Conservation (phyloP, 805 yeast species). For the Jamesozyma lodderae region DNA sequence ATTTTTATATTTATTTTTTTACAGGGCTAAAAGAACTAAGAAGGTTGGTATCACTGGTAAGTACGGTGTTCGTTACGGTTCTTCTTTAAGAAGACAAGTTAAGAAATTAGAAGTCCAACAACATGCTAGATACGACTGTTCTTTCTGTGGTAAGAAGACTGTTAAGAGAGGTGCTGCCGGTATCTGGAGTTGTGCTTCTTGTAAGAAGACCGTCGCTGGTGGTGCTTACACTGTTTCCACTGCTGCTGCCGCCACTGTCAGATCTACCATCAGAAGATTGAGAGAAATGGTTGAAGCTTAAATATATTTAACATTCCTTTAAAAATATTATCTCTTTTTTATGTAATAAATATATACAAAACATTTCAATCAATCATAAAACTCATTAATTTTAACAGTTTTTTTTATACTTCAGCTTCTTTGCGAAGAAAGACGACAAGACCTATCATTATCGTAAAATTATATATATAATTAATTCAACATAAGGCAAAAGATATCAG, state of each 20-base stretch:
- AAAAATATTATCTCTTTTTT: conserved; percentile 1
- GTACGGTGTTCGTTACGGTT: conserved; percentile 99
- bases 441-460: no score
- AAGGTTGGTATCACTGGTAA: conserved; percentile 99
- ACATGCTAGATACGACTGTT: conserved; percentile 97
- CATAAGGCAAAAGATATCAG: no score
- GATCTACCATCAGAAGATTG: conserved; percentile 99
- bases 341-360: conserved; percentile 3
- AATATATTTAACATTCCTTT: conserved; percentile 19
- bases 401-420: no score
- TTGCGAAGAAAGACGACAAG: no score
- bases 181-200: conserved; percentile 95
- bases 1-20: conserved; percentile 1
- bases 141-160: conserved; percentile 99
- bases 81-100: conserved; percentile 99
- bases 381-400: not conserved
- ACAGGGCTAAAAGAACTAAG: conserved; percentile 99
- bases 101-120: conserved; percentile 98
- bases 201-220: conserved; percentile 97
- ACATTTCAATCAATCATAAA: not conserved
- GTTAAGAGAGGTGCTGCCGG: conserved; percentile 98
- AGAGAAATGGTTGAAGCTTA: conserved; percentile 99
- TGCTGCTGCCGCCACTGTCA: conserved; percentile 99
- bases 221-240: conserved; percentile 99
- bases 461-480: no score